These are phyloP conservation scores for Streptanthus diversifolius DNA, from an alignment of 345 rosid species.

Conservation along the genomic window DNA sequence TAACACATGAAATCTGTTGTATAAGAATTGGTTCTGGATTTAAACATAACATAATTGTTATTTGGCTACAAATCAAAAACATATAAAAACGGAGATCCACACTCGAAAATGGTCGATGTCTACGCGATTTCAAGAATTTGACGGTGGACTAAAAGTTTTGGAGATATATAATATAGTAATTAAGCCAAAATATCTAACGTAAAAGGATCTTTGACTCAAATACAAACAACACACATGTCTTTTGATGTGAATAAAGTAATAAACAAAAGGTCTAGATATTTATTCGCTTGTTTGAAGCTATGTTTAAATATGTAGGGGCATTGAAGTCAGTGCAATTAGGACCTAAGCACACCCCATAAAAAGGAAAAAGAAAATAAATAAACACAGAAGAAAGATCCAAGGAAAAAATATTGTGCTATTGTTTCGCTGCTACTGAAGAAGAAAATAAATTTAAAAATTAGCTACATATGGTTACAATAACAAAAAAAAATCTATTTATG, in stretches of 20 bases:
- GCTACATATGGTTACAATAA: background rate
- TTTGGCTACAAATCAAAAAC: background rate
- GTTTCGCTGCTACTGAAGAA: background rate
- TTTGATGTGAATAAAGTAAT: constrained; percentile 20
- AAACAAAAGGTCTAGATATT: constrained; percentile 21
- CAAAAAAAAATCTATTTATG: no score
- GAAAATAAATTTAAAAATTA: background rate
- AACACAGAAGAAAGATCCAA: background rate
- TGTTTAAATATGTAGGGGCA: background rate
- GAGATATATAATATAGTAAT: background rate
- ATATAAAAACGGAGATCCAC: background rate
- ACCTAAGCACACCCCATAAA: background rate
- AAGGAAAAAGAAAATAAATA: background rate
- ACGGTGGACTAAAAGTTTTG: background rate
- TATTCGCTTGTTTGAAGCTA: constrained; percentile 5
- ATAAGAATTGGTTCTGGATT: background rate
- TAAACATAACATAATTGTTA: background rate
- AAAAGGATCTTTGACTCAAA: background rate
- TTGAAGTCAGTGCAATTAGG: constrained; percentile 6
- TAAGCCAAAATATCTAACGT: constrained; percentile 27
- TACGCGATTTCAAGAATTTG: background rate
- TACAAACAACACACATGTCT: constrained; percentile 29
- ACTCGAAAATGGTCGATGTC: constrained; percentile 4
- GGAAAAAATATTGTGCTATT: background rate
- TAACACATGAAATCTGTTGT: background rate